Conservation (phyloP, 2,329 filamentous ascomycete species). For the Chaetomium strumarium region DNA sequence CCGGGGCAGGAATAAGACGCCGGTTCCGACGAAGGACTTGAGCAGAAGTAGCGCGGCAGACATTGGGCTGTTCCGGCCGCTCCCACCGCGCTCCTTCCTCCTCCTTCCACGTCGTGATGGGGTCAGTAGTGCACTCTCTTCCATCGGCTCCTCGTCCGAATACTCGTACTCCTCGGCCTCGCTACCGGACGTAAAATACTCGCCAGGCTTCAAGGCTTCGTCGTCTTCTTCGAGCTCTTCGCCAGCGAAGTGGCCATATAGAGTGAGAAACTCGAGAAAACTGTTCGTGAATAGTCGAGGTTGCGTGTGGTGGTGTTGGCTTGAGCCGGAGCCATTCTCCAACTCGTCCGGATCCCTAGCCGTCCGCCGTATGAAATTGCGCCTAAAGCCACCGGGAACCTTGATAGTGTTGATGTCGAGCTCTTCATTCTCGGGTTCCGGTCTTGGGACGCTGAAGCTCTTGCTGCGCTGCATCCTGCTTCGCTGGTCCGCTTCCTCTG, state of each 20-base stretch:
- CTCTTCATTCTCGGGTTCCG: conserved; percentile 71
- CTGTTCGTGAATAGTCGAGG: conserved; percentile 76
- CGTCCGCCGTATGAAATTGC: conserved; percentile 77
- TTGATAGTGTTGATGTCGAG: conserved; percentile 87
- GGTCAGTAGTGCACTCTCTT: conserved; percentile 77
- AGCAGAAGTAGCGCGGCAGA: conserved; percentile 80
- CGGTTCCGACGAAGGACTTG: conserved; percentile 97
- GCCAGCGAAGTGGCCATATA: conserved; percentile 96
- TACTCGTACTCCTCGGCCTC: conserved; percentile 56
- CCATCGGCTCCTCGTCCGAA: conserved; percentile 72
- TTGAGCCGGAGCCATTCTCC: conserved; percentile 35
- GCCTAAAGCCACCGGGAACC: conserved; percentile 85
- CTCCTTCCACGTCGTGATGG: conserved; percentile 67
- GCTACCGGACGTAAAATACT: conserved; percentile 81
- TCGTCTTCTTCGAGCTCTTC: conserved; percentile 97
- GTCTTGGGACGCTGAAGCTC: conserved; percentile 75
- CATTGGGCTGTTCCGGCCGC: conserved; percentile 70
- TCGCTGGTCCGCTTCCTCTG: conserved; percentile 72
- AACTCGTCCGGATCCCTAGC: conserved; percentile 54
- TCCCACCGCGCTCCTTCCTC: conserved; percentile 67
- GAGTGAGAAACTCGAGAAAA: conserved; percentile 89
- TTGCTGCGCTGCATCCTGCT: conserved; percentile 70
- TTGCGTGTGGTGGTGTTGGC: conserved; percentile 35
- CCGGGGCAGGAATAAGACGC: conserved; percentile 85
- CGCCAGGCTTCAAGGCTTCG: conserved; percentile 76